Evolutionary conservation across 352 stramenopile genomes (phyloP).

Genomic region (Sclerospora graminicola): DNA sequence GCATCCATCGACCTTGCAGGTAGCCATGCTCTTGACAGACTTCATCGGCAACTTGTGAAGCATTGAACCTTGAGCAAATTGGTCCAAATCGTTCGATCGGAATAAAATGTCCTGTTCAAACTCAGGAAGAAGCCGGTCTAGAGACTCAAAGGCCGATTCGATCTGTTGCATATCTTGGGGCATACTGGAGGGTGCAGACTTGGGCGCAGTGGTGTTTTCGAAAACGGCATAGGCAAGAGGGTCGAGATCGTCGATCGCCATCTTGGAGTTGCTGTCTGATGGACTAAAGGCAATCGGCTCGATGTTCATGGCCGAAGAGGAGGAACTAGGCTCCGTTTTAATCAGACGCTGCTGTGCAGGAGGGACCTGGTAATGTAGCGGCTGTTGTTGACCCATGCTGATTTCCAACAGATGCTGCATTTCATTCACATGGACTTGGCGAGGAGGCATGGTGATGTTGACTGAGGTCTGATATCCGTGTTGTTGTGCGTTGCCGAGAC

Average conservation of each 20-base stretch:
- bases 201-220: conserved; percentile 7
- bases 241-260: conserved; percentile 46
- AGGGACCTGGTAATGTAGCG: conserved; percentile 14
- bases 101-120: conserved; percentile 60
- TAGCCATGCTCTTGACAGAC: conserved; percentile 51
- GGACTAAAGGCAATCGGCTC: conserved; percentile 58
- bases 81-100: conserved; percentile 24
- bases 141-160: conserved; percentile 62
- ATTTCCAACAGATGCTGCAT: conserved; percentile 53
- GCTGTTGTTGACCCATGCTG: conserved; percentile 51
- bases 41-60: conserved; percentile 17
- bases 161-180: conserved; percentile 52
- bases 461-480: conserved; percentile 24
- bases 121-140: conserved; percentile 56
- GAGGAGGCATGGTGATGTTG: conserved; percentile 23
- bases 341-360: conserved; percentile 11
- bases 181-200: conserved; percentile 13
- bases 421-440: conserved; percentile 33
- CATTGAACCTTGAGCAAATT: conserved; percentile 31
- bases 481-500: conserved; percentile 33
- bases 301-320: conserved; percentile 29
- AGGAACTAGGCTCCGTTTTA: conserved; percentile 19
- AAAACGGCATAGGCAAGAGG: conserved; percentile 59
- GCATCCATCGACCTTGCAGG: conserved; percentile 49
- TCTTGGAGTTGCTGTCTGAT: conserved; percentile 19